Evolutionary conservation across 1,284 basidiomycete genomes (phyloP).

Genomic region (Moesziomyces aphidis): DNA sequence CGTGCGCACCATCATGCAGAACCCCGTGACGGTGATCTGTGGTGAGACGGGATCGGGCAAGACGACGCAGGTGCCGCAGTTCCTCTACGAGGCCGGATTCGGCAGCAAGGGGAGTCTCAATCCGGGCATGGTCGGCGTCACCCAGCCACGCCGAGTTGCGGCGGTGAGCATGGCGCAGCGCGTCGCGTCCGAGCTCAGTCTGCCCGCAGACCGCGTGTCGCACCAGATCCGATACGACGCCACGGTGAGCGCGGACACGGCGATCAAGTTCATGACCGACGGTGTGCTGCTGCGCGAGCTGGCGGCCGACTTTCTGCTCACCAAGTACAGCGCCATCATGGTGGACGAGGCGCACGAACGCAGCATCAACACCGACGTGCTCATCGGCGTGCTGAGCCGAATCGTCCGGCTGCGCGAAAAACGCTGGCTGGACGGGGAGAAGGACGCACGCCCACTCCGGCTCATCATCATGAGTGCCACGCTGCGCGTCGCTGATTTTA

Average conservation of each 20-base stretch:
- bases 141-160: slow-evolving; percentile 96
- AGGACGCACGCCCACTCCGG: slow-evolving; percentile 78
- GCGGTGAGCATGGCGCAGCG: slow-evolving; percentile 95
- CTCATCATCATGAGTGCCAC: slow-evolving; percentile 99
- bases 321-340: slow-evolving; percentile 86
- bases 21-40: slow-evolving; percentile 81
- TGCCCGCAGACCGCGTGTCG: slow-evolving; percentile 83
- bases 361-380: slow-evolving; percentile 97
- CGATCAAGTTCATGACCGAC: slow-evolving; percentile 99
- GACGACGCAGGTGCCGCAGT: slow-evolving; percentile 97
- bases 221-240: slow-evolving; percentile 98
- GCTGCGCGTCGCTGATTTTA: slow-evolving; percentile 91
- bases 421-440: slow-evolving; percentile 58
- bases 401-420: slow-evolving; percentile 82
- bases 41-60: slow-evolving; percentile 96
- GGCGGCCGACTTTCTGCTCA: slow-evolving; percentile 87
- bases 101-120: slow-evolving; percentile 86
- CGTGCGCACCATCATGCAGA: slow-evolving; percentile 88
- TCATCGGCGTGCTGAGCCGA: slow-evolving; percentile 93
- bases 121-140: slow-evolving; percentile 97
- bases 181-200: slow-evolving; percentile 86
- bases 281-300: slow-evolving; percentile 95
- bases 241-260: slow-evolving; percentile 86
- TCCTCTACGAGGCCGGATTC: slow-evolving; percentile 93
- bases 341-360: slow-evolving; percentile 98